Conservation (phyloP, 352 stramenopile genomes). For the Globisporangium polare region DNA sequence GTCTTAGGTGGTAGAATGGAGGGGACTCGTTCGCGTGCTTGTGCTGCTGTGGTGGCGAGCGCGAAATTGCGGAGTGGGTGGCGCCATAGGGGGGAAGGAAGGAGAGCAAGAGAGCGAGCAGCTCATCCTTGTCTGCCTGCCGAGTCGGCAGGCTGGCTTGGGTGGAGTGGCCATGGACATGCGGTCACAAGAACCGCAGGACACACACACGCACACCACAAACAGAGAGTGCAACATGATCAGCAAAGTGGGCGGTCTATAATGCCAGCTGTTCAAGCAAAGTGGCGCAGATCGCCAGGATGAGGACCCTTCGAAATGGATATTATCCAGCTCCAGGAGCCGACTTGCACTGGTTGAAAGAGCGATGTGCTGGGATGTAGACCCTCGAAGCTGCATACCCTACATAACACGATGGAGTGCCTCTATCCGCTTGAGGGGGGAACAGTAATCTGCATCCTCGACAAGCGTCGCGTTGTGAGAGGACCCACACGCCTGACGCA, state of each 20-base stretch:
- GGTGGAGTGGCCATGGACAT: conserved; percentile 3
- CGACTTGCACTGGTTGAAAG: not conserved
- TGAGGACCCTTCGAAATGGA: not conserved
- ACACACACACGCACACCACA: not conserved
- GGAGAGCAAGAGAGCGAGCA: not conserved
- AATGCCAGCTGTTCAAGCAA: conserved; percentile 1
- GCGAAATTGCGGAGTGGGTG: not conserved
- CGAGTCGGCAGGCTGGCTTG: not conserved
- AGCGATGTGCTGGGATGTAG: not conserved
- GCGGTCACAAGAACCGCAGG: not conserved
- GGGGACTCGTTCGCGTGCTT: not conserved
- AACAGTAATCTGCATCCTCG: not conserved
- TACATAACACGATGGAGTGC: no score
- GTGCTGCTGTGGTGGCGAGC: not conserved
- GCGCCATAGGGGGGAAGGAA: not conserved
- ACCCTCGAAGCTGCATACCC: no score
- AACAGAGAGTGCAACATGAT: not conserved
- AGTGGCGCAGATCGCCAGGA: not conserved
- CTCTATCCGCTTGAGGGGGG: not conserved
- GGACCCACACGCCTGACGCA: not conserved
- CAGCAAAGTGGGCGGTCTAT: not conserved
- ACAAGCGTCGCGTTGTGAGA: not conserved
- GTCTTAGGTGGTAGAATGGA: not conserved
- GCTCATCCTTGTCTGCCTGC: not conserved
- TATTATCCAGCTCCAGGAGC: not conserved